Conservation (phyloP, 257 asterid species). For the Solanum ahanhuiri region DNA sequence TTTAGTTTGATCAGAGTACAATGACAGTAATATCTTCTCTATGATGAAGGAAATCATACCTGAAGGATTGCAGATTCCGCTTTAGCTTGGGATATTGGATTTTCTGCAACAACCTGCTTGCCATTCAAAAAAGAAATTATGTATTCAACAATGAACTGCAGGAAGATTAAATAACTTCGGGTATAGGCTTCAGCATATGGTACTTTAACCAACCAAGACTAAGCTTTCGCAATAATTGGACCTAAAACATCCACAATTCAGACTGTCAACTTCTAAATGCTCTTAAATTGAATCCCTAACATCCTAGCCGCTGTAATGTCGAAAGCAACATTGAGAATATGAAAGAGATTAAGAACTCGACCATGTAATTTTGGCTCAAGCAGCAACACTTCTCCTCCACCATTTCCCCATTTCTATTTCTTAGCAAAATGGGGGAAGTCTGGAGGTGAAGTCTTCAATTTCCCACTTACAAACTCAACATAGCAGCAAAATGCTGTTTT, state of each 20-base stretch:
- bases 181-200: background rate
- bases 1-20: background rate
- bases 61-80: slow-evolving; percentile 15
- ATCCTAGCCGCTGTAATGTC: background rate
- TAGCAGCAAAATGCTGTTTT: background rate
- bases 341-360: background rate
- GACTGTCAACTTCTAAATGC: background rate
- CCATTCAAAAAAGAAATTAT: background rate
- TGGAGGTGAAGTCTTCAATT: background rate
- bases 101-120: slow-evolving; percentile 34
- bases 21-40: background rate
- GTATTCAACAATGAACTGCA: background rate
- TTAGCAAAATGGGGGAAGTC: background rate
- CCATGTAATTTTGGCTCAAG: background rate
- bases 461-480: background rate
- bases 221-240: background rate
- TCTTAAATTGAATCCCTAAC: background rate
- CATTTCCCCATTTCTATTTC: background rate
- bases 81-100: slow-evolving; percentile 24
- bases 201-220: background rate
- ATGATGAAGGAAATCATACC: background rate
- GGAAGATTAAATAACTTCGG: background rate
- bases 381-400: background rate
- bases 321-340: background rate
- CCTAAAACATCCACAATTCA: background rate